Percentiles rank a stretch among this genome's conserved stretches.
Conservation (phyloP, 192 early-diverging fungal genomes). For the Coemansia guatemalensis region DNA sequence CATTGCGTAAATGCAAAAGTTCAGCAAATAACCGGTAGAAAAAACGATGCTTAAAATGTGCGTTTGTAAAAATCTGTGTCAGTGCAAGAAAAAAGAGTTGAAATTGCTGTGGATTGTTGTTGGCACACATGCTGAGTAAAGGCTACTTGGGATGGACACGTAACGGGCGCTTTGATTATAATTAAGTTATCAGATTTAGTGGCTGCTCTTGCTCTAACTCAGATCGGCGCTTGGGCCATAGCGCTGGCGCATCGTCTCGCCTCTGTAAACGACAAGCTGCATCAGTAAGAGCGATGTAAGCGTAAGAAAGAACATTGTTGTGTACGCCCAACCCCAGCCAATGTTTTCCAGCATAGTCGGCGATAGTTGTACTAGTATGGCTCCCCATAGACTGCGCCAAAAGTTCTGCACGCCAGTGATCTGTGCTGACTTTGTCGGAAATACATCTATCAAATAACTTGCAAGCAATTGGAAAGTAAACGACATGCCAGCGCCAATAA, state of each 20-base stretch:
- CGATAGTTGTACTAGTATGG: conserved; percentile 44
- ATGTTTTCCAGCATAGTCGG: conserved; percentile 44
- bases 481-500: conserved; percentile 46
- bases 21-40: no score
- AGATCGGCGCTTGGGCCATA: conserved; percentile 1
- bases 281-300: conserved; percentile 22
- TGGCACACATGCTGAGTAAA: no score
- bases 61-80: no score
- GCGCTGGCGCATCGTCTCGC: conserved; percentile 24
- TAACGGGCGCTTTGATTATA: no score
- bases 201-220: no score
- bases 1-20: conserved; percentile 10
- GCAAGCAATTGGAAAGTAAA: conserved; percentile 43
- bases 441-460: conserved; percentile 54
- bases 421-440: conserved; percentile 40
- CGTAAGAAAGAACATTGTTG: conserved; percentile 36
- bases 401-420: conserved; percentile 53
- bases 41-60: no score
- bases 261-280: conserved; percentile 32
- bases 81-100: no score
- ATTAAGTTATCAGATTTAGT: no score
- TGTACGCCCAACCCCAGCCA: conserved; percentile 53
- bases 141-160: no score
- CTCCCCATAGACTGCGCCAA: conserved; percentile 50
- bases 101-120: no score